Conservation (phyloP, 768 basidiomycete species). For the Phaffia australis region DNA sequence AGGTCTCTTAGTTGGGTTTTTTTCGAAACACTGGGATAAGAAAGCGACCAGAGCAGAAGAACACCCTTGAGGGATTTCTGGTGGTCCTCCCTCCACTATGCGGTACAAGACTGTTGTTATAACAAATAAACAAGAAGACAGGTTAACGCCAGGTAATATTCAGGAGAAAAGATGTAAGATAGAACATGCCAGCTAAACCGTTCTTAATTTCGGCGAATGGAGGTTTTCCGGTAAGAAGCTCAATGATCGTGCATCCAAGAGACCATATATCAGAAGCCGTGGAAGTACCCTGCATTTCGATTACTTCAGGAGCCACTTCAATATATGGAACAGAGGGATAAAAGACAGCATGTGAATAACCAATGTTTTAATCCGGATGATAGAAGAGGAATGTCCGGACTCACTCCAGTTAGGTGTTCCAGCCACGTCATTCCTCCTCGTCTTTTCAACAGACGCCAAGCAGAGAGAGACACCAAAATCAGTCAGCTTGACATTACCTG, state of each 20-base stretch:
- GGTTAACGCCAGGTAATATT: constrained; percentile 10
- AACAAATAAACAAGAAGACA: not conserved
- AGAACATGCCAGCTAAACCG: constrained; percentile 66
- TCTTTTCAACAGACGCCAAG: constrained; percentile 65
- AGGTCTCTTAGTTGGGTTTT: constrained; percentile 72
- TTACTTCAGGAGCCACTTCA: constrained; percentile 94
- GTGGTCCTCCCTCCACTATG: constrained; percentile 86
- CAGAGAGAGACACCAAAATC: constrained; percentile 98
- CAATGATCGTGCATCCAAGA: constrained; percentile 84
- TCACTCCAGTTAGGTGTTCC: constrained; percentile 94
- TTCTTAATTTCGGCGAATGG: constrained; percentile 84
- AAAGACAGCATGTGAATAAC: constrained; percentile 8
- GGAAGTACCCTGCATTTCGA: constrained; percentile 87
- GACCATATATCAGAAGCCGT: constrained; percentile 93
- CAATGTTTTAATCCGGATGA: not conserved
- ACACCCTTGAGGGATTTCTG: constrained; percentile 69
- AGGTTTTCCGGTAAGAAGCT: constrained; percentile 81
- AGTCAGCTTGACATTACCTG: constrained; percentile 89
- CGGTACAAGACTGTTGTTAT: constrained; percentile 73
- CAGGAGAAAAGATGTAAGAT: not conserved
- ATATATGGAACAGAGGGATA: not conserved
- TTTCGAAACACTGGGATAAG: constrained; percentile 75
- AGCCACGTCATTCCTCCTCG: constrained; percentile 47
- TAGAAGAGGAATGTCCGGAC: constrained; percentile 26
- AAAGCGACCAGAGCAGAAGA: constrained; percentile 71